These are phyloP conservation scores for Ceriops tagal DNA, from an alignment of 345 rosid species.

Conservation along the genomic window DNA sequence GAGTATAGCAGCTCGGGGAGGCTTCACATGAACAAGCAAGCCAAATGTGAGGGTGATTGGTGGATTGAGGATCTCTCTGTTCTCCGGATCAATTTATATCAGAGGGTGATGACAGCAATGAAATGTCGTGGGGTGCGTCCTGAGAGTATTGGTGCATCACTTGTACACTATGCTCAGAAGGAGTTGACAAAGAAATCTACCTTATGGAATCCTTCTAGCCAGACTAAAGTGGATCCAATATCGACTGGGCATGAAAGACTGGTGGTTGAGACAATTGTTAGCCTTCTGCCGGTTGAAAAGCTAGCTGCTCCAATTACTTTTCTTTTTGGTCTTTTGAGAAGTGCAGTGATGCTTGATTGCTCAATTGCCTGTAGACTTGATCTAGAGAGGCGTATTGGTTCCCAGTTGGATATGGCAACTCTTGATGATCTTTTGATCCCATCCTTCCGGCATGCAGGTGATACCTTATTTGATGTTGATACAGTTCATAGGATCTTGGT, in stretches of 20 bases:
- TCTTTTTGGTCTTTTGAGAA: slow-evolving; percentile 80
- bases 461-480: slow-evolving; percentile 90
- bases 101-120: slow-evolving; percentile 82
- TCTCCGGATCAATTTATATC: slow-evolving; percentile 74
- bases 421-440: slow-evolving; percentile 92
- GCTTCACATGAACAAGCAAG: slow-evolving; percentile 85
- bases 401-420: slow-evolving; percentile 86
- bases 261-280: slow-evolving; percentile 78
- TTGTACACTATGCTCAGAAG: slow-evolving; percentile 79
- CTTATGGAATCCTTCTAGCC: slow-evolving; percentile 53
- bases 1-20: slow-evolving; percentile 99
- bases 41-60: slow-evolving; percentile 86
- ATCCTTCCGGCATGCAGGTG: slow-evolving; percentile 74
- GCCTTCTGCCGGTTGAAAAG: slow-evolving; percentile 82
- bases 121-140: slow-evolving; percentile 94
- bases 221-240: slow-evolving; percentile 43
- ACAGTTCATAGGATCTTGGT: slow-evolving; percentile 88
- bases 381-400: slow-evolving; percentile 84
- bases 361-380: slow-evolving; percentile 74
- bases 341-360: slow-evolving; percentile 86
- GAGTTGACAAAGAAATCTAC: slow-evolving; percentile 80
- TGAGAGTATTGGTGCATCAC: slow-evolving; percentile 89
- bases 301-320: slow-evolving; percentile 82
- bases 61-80: slow-evolving; percentile 93
- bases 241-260: slow-evolving; percentile 57